phyloP scores from a whole-genome alignment of 331 rosid genomes.

The Telfairia occidentalis region DNA sequence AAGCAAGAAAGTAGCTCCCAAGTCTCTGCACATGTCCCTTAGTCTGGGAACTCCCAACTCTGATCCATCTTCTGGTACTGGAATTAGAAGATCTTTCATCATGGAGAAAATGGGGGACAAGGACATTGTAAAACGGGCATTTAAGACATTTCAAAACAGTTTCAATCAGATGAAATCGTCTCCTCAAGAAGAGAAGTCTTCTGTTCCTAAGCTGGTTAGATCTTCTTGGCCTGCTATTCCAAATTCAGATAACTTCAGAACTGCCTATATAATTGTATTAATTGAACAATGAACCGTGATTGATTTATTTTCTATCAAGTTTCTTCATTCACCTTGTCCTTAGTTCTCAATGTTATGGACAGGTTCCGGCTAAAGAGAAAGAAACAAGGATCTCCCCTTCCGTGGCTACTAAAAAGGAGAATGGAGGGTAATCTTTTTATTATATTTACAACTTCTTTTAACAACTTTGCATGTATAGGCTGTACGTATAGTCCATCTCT shows the following conservation, averaged over 20 bases:
- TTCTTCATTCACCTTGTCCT: conserved; percentile 8
- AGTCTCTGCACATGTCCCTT: conserved; percentile 56
- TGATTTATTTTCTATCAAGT: neutral
- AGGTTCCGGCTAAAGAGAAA: conserved; percentile 49
- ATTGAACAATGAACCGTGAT: neutral
- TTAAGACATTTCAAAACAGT: conserved; percentile 74
- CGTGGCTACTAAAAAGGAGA: conserved; percentile 38
- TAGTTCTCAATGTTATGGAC: conserved; percentile 12
- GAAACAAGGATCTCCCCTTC: conserved; percentile 43
- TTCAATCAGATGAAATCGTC: conserved; percentile 36
- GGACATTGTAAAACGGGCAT: conserved; percentile 87
- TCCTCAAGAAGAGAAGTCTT: conserved; percentile 37
- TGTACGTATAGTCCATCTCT: neutral
- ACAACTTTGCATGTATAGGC: conserved; percentile 4
- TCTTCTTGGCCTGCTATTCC: neutral
- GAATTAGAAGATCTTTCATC: conserved; percentile 49
- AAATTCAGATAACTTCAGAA: neutral
- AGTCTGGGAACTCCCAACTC: conserved; percentile 42
- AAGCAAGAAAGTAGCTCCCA: conserved; percentile 40
- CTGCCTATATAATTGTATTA: neutral
- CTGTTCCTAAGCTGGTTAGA: conserved; percentile 45
- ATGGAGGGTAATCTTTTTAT: conserved; percentile 46
- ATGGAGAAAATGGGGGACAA: conserved; percentile 96
- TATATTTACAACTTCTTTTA: neutral
- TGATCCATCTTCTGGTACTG: conserved; percentile 30